These are phyloP conservation scores for Crithidia sp. DNA, from an alignment of 208 protist species.

Conservation along the genomic window DNA sequence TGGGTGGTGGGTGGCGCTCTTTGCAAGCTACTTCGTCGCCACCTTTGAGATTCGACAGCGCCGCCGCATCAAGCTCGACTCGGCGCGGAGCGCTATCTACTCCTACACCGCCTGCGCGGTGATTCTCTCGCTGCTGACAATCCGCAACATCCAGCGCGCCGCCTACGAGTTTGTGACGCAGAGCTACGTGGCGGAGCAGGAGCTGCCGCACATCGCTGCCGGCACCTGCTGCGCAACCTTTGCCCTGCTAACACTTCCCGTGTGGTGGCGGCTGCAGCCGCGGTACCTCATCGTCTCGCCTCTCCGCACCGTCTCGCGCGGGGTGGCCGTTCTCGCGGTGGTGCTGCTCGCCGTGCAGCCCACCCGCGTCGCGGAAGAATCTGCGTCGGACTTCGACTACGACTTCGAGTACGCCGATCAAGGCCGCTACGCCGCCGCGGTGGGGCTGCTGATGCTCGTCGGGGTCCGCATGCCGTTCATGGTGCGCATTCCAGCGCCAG, in stretches of 20 bases:
- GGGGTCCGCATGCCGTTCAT: conserved; percentile 39
- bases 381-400: conserved; percentile 43
- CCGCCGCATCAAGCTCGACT: conserved; percentile 35
- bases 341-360: conserved; percentile 58
- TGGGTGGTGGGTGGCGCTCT: conserved; percentile 66
- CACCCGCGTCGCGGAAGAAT: conserved; percentile 35
- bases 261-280: conserved; percentile 53
- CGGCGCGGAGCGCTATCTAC: conserved; percentile 38
- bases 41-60: conserved; percentile 62
- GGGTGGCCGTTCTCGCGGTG: conserved; percentile 36
- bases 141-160: conserved; percentile 81
- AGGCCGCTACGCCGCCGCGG: conserved; percentile 32
- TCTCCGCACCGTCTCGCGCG: conserved; percentile 30
- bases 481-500: conserved; percentile 29
- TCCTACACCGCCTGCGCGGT: conserved; percentile 42
- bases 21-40: conserved; percentile 52
- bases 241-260: conserved; percentile 59
- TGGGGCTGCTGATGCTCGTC: conserved; percentile 59
- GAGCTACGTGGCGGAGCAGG: conserved; percentile 59
- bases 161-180: conserved; percentile 85
- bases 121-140: conserved; percentile 50
- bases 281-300: conserved; percentile 33
- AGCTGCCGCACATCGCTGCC: conserved; percentile 60
- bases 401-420: conserved; percentile 44
- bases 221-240: conserved; percentile 63